Base-by-base conservation (phyloP, 148 eudicot species). In the Dysphania ambrosioides region DNA sequence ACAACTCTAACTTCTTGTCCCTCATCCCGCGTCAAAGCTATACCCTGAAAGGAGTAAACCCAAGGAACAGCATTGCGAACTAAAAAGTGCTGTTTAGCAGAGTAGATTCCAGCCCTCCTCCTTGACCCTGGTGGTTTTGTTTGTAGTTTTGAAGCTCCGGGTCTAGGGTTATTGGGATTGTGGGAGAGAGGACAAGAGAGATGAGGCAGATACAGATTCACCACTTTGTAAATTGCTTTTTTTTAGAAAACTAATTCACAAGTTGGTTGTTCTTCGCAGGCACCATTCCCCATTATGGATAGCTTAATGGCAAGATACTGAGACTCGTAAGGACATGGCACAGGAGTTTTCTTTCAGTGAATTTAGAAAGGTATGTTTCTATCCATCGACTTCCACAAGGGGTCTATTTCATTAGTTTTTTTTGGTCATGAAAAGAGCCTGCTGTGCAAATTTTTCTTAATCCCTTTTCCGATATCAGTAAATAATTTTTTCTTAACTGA, bases 1-100 rank as follows among this genome's bases (percentile, higher is more conserved):
- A 66, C 24, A 74, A 81, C 66, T 72, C 90, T 68, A 71, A 80
- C 49, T 74, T 90, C 74, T 69, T 81, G 18, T 70, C 41, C 36
- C 72, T 94, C 23, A 66, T 84, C 73, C 98, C 98, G 67, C 89
- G 88, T 61, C 97, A 94, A 90, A 94, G 97, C 78, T 94, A 94
- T 75, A 71, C 81, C 23, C 67, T 88, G 81, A 88, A 85, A 86
- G 96, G 83, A 72, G 84, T 84, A 55, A 82, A 84, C 70, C 75
- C 77, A 19, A 86, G 97, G 79, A 75, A 68, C 58, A 78, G 84
- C 79, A 80, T 88, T 35, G 92, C 97, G 98, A 89, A 84, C 57
- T 23, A 31, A 65, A 70, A 49, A 27, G 59, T 61, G 18, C 21
- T 55, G 21, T n/a, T 38, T 59, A 57, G 36, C n/a, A n/a, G n/a